phyloP scores from a whole-genome alignment of 1,284 basidiomycete genomes.

The Neolentinus lepideus region DNA sequence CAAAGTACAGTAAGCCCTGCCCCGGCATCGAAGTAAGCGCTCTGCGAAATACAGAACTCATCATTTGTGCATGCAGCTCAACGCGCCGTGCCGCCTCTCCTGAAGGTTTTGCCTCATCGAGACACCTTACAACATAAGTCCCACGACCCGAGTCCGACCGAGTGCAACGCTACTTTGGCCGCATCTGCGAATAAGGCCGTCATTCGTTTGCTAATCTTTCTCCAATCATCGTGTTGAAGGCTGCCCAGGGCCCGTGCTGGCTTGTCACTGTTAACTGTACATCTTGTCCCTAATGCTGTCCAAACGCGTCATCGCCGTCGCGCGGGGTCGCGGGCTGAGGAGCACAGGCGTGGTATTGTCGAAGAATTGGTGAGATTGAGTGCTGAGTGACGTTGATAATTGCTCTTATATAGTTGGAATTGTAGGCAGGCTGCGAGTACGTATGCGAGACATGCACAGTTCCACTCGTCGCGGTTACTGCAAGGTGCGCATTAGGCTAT shows the following conservation, averaged over 20 bases:
- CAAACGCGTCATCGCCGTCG: slow-evolving; percentile 60
- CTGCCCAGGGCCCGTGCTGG: neutral
- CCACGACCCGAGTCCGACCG: slow-evolving; percentile 2
- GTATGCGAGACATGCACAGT: slow-evolving; percentile 46
- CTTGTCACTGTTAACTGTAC: neutral
- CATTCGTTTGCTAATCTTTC: neutral
- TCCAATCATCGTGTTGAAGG: neutral
- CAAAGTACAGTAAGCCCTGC: too few species aligned
- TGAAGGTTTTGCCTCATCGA: neutral
- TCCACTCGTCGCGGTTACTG: slow-evolving; percentile 62
- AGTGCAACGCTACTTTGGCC: neutral
- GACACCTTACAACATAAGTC: neutral
- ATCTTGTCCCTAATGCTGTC: slow-evolving; percentile 46
- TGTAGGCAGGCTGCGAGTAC: slow-evolving; percentile 39
- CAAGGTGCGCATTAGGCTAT: slow-evolving; percentile 42
- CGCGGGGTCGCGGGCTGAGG: slow-evolving; percentile 48
- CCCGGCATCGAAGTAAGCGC: too few species aligned
- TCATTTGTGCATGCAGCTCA: neutral
- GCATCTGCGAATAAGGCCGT: neutral
- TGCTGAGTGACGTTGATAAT: slow-evolving; percentile 5
- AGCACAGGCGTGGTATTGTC: slow-evolving; percentile 32
- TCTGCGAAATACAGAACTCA: neutral
- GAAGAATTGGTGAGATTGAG: slow-evolving; percentile 42
- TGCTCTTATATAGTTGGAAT: slow-evolving; percentile 1
- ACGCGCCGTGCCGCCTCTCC: neutral